A percentile compares a stretch with the other conserved stretches of the same genome.
These are phyloP conservation scores for Volvox carteri DNA, from an alignment of 163 green algal species.

Conservation along the genomic window DNA sequence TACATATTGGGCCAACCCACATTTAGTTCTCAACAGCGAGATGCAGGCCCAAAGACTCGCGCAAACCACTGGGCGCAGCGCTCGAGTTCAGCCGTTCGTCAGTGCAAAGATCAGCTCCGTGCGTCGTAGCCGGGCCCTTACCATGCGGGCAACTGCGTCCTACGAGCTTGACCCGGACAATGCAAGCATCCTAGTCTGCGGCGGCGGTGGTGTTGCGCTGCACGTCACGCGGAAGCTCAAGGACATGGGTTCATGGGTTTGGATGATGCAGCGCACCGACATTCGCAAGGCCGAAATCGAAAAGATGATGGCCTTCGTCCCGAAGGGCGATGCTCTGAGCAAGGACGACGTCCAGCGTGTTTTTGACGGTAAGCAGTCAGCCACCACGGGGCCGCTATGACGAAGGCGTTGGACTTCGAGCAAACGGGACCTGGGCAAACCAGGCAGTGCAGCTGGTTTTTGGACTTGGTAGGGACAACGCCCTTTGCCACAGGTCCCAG, in stretches of 20 bases:
- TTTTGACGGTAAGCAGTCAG: conserved; percentile 33
- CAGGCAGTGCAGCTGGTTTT: too few relatives aligned
- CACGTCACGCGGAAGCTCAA: conserved; percentile 93
- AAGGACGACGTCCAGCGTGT: conserved; percentile 75
- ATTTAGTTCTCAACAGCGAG: too few relatives aligned
- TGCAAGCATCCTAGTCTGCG: conserved; percentile 92
- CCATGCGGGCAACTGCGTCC: conserved; percentile 11
- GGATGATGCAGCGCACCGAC: conserved; percentile 89
- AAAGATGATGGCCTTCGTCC: conserved; percentile 94
- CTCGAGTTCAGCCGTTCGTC: conserved; percentile 43
- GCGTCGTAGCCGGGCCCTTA: conserved; percentile 20
- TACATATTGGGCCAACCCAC: neutral
- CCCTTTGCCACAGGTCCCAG: too few relatives aligned
- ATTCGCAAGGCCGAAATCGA: conserved; percentile 88
- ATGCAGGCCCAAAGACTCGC: conserved; percentile 34
- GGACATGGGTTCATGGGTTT: conserved; percentile 97
- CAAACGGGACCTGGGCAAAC: too few relatives aligned
- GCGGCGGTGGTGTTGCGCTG: conserved; percentile 93
- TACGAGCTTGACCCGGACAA: conserved; percentile 93
- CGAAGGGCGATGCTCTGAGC: conserved; percentile 91
- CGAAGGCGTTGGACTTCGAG: too few relatives aligned
- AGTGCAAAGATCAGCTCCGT: neutral
- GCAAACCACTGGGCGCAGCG: neutral
- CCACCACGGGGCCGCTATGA: neutral
- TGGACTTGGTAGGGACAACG: too few relatives aligned